Percentiles rank a stretch among this genome's conserved stretches.
These are phyloP conservation scores for Gaeumannomyces tritici DNA, from an alignment of 2,329 filamentous ascomycete species.

Conservation along the genomic window DNA sequence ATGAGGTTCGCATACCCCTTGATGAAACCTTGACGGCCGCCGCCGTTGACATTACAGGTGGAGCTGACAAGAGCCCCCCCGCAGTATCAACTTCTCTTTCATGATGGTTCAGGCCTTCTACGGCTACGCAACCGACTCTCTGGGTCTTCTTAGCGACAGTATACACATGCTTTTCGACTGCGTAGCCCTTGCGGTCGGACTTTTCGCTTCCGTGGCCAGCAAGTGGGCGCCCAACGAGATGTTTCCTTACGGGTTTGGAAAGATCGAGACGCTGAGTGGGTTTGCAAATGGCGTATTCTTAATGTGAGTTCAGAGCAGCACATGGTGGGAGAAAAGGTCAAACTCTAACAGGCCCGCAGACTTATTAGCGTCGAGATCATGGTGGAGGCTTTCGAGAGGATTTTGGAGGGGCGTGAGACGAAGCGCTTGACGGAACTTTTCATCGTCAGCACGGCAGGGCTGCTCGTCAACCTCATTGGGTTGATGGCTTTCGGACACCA, in stretches of 20 bases:
- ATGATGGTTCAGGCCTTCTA: conserved; percentile 95
- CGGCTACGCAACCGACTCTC: conserved; percentile 83
- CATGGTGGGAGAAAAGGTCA: too few species aligned
- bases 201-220: conserved; percentile 87
- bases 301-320: conserved; percentile 49
- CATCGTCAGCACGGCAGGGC: conserved; percentile 75
- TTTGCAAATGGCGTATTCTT: conserved; percentile 95
- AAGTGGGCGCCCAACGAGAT: conserved; percentile 88
- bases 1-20: conserved; percentile 57
- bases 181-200: conserved; percentile 78
- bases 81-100: conserved; percentile 82
- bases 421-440: conserved; percentile 80
- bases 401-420: conserved; percentile 76
- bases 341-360: conserved; percentile 29
- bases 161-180: conserved; percentile 99
- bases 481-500: conserved; percentile 75
- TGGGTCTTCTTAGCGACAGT: conserved; percentile 92
- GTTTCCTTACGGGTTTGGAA: conserved; percentile 93
- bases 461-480: conserved; percentile 85
- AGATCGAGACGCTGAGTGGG: conserved; percentile 90
- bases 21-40: not conserved
- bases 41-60: not conserved
- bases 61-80: not conserved
- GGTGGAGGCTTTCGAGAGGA: conserved; percentile 82
- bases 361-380: conserved; percentile 94